These are phyloP conservation scores for Cyanophora paradoxa DNA, from an alignment of 78 protist species.

Conservation along the genomic window DNA sequence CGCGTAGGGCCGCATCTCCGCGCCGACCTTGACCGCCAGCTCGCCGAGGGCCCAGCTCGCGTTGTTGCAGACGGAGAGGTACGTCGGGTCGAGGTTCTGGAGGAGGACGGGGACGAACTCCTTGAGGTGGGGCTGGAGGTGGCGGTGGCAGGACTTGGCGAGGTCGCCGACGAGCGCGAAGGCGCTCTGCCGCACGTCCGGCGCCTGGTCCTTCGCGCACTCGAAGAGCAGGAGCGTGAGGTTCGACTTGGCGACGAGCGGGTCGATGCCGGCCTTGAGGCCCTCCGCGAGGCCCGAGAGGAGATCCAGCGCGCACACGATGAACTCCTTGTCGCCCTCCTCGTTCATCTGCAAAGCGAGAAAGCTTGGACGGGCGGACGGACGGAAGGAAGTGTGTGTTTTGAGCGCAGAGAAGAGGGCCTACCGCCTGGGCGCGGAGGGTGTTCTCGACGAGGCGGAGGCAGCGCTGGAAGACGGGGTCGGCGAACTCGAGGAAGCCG, in stretches of 20 bases:
- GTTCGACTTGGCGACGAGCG: conserved; percentile 35
- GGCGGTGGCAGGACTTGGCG: conserved; percentile 32
- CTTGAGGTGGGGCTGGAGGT: conserved; percentile 21
- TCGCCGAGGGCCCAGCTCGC: conserved; percentile 85
- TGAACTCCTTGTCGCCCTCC: conserved; percentile 39
- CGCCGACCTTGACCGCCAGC: conserved; percentile 43
- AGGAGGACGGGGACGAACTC: conserved; percentile 38
- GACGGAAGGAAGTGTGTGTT: not conserved
- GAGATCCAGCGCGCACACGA: conserved; percentile 69
- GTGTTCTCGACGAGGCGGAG: conserved; percentile 26
- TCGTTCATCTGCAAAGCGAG: not conserved
- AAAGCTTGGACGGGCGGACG: not conserved
- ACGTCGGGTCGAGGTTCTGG: conserved; percentile 29
- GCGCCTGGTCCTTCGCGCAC: conserved; percentile 31
- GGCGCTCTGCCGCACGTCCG: conserved; percentile 65
- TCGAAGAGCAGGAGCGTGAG: conserved; percentile 38
- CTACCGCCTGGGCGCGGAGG: conserved; percentile 4
- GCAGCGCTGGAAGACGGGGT: conserved; percentile 42
- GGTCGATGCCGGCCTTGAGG: conserved; percentile 45
- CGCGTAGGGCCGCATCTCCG: conserved; percentile 35
- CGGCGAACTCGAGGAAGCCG: conserved; percentile 41
- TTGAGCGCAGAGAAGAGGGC: not conserved
- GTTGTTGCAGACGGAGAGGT: conserved; percentile 64
- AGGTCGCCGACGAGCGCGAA: conserved; percentile 78
- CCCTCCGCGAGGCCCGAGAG: conserved; percentile 69